Base-by-base conservation (phyloP, 2,329 filamentous ascomycete genomes). In the Fusarium papillatum region DNA sequence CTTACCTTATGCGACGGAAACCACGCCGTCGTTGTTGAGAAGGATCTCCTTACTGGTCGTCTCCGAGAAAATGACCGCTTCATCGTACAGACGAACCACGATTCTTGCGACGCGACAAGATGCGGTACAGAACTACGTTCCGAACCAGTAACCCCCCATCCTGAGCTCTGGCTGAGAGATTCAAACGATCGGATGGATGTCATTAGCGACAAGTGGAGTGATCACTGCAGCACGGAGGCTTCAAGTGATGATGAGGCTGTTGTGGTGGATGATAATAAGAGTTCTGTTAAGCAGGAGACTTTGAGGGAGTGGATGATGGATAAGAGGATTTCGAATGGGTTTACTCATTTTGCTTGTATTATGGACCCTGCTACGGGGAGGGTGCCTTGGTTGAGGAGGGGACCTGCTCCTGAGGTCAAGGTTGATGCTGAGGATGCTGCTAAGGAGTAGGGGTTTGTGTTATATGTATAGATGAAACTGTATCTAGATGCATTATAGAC, bases 61-160 rank as follows among this genome's bases (percentile, higher is more conserved):
- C 76, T 88, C 8, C 83, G 85, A n/a, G 83, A 82, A 2, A 87
- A 86, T 4, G 80, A 80, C 1, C 82, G 86, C 3, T 92, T 93
- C 77, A 86, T 92, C 43, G 85, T 88, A 4, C 85, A 87, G 14
- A 91, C 90, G 1, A 93, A 93, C 77, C 88, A 90, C 78, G 90
- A 92, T 69, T 77, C 81, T 31, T 46, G 79, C 19, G 55, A 75
- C 13, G 43, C 66, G 10, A 63, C 29, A 22, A 69, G 24, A 39
- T 63, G 24, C 39, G 61, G 22, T n/a, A 59, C 41, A 8, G 53
- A 64, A 19, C 24, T 31, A 16, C 26, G 69, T 2, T 39, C 60
- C 16, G 19, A 57, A 29, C 50, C 68, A 5, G 17, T 68, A 31
- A 36, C 50, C 1, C 65, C 70, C 1, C 70, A 71, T 26, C 66